These are phyloP conservation scores for Akebia trifoliata DNA, from an alignment of 164 flowering plant species.

Conservation along the genomic window DNA sequence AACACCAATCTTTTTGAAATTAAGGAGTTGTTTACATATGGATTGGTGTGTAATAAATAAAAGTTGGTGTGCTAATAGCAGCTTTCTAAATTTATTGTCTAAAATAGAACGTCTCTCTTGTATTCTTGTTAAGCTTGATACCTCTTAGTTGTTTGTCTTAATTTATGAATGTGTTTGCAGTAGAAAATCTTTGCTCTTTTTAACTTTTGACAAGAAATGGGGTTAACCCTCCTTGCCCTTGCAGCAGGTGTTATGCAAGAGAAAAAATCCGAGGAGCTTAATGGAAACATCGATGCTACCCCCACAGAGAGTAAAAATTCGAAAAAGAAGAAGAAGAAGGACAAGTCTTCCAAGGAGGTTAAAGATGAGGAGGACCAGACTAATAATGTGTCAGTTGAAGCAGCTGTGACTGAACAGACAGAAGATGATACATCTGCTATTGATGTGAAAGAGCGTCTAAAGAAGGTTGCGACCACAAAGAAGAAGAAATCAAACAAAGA, in stretches of 20 bases:
- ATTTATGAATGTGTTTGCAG: background rate
- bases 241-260: conserved; percentile 37
- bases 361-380: conserved; percentile 37
- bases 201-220: background rate
- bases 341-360: conserved; percentile 52
- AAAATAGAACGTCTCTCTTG: background rate
- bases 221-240: background rate
- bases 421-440: conserved; percentile 35
- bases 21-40: no score
- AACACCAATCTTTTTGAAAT: no score
- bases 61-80: no score
- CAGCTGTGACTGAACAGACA: conserved; percentile 28
- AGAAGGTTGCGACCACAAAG: conserved; percentile 65
- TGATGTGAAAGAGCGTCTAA: conserved; percentile 78
- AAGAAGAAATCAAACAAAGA: conserved; percentile 88
- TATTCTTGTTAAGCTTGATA: background rate
- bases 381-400: conserved; percentile 26
- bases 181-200: background rate
- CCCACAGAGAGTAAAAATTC: conserved; percentile 61
- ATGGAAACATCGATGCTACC: conserved; percentile 39
- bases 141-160: no score
- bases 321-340: conserved; percentile 93
- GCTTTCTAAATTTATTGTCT: background rate
- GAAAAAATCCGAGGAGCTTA: conserved; percentile 36
- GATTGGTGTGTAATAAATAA: no score